Evolutionary conservation across 2,329 filamentous ascomycete genomes (phyloP).

Genomic region (Pseudogymnoascus verrucosus): DNA sequence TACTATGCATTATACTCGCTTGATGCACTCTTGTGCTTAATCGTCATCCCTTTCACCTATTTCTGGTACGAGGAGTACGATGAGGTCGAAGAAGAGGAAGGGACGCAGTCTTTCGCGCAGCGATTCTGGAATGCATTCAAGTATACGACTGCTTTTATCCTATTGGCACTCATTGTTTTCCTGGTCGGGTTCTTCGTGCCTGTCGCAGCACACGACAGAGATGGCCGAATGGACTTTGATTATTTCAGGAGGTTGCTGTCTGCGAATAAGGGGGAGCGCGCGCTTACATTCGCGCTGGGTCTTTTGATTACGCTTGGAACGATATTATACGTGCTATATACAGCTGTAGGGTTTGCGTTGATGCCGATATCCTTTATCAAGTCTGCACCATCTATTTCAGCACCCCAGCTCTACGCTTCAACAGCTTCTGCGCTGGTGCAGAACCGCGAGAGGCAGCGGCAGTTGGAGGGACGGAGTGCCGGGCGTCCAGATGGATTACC

Average conservation of each 20-base stretch:
- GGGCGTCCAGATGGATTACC: conserved; percentile 69
- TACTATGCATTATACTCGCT: conserved; percentile 92
- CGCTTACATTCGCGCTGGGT: conserved; percentile 81
- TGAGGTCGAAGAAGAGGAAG: conserved; percentile 76
- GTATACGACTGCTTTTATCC: conserved; percentile 80
- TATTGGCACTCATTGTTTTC: conserved; percentile 75
- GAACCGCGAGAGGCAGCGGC: conserved; percentile 86
- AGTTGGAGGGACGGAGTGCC: conserved; percentile 77
- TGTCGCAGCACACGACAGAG: conserved; percentile 50
- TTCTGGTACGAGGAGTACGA: conserved; percentile 99
- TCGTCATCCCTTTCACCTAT: conserved; percentile 91
- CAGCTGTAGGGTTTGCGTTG: conserved; percentile 77
- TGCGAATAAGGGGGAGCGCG: conserved; percentile 86
- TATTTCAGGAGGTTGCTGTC: conserved; percentile 81
- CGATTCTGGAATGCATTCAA: conserved; percentile 79
- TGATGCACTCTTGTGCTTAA: conserved; percentile 79
- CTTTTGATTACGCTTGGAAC: conserved; percentile 84
- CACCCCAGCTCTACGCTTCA: conserved; percentile 66
- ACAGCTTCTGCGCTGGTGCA: conserved; percentile 74
- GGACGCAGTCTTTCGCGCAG: conserved; percentile 60
- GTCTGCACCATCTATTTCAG: conserved; percentile 77
- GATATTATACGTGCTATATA: conserved; percentile 80
- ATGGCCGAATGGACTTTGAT: conserved; percentile 59
- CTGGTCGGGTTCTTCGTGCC: conserved; percentile 91
- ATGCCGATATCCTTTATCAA: conserved; percentile 89